These are phyloP conservation scores for Thelonectria blattea DNA, from an alignment of 2,329 filamentous ascomycete species.

Conservation along the genomic window DNA sequence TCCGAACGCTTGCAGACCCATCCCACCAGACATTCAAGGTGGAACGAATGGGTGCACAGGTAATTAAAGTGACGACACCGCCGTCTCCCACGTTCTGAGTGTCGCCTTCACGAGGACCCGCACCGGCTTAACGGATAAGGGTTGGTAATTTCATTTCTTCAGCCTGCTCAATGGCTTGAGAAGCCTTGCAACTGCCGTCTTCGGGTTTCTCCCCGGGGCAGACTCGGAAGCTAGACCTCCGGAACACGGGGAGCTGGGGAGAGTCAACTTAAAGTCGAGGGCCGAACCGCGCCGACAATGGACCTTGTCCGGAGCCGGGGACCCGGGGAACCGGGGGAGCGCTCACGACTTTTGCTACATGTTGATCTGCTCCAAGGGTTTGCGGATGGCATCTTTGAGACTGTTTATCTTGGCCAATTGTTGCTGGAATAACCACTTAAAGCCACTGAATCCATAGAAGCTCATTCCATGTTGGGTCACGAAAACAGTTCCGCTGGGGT, in stretches of 20 bases:
- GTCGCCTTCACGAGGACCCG: not conserved
- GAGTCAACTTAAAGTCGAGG: not conserved
- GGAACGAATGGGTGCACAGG: constrained; percentile 47
- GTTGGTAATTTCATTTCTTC: too few species aligned
- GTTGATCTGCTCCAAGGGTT: not conserved
- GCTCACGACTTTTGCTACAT: constrained; percentile 38
- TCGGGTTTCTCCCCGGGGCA: too few species aligned
- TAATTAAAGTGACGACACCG: constrained; percentile 44
- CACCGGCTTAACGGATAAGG: too few species aligned
- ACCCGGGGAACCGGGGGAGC: not conserved
- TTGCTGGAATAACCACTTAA: too few species aligned
- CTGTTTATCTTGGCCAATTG: too few species aligned
- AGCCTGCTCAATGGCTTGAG: too few species aligned
- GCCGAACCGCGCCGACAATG: constrained; percentile 10
- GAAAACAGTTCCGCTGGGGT: too few species aligned
- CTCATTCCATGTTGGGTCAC: not conserved
- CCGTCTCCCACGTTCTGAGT: constrained; percentile 34
- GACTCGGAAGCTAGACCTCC: not conserved
- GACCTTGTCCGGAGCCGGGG: constrained; percentile 1
- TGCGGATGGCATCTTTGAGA: not conserved
- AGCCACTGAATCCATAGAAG: constrained; percentile 29
- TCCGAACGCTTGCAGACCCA: constrained; percentile 42
- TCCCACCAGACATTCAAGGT: constrained; percentile 46
- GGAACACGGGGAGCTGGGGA: too few species aligned
- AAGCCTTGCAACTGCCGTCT: too few species aligned